These are phyloP conservation scores for Neopestalotiopsis clavispora DNA, from an alignment of 2,329 filamentous ascomycete species.

Conservation along the genomic window DNA sequence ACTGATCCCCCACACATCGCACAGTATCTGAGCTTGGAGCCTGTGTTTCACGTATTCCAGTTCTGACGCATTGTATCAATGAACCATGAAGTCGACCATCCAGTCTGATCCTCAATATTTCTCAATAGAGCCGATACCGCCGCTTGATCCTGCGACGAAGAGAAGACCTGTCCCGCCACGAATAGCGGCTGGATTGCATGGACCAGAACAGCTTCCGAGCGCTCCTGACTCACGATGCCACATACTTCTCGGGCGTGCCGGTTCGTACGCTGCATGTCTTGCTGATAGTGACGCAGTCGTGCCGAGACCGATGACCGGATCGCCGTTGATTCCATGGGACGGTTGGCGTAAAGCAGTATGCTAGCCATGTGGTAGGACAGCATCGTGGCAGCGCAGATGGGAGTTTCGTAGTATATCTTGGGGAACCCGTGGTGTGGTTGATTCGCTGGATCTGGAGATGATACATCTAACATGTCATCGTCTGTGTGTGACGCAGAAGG, in stretches of 20 bases:
- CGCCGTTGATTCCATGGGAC: slow-evolving; percentile 59
- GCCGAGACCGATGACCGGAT: slow-evolving; percentile 54
- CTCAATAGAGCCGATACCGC: neutral
- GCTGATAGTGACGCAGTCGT: slow-evolving; percentile 59
- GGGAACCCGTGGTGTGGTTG: slow-evolving; percentile 52
- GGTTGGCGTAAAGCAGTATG: slow-evolving; percentile 65
- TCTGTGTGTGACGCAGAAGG: too few relatives aligned
- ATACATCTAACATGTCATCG: too few relatives aligned
- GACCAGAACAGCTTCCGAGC: slow-evolving; percentile 60
- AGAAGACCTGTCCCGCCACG: slow-evolving; percentile 65
- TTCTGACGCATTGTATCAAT: neutral
- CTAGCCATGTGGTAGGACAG: slow-evolving; percentile 69
- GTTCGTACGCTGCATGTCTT: slow-evolving; percentile 58
- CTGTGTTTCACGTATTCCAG: neutral
- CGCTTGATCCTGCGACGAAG: slow-evolving; percentile 49
- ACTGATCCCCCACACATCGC: too few relatives aligned
- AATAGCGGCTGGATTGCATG: slow-evolving; percentile 64
- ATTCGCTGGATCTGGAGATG: slow-evolving; percentile 47
- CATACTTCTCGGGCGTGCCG: slow-evolving; percentile 66
- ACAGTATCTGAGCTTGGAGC: too few relatives aligned
- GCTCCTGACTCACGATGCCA: slow-evolving; percentile 61
- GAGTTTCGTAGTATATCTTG: slow-evolving; percentile 66
- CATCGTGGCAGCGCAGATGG: slow-evolving; percentile 70
- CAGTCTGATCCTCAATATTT: neutral
- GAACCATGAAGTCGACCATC: neutral